Evolutionary conservation across 345 rosid species (phyloP), one percentile per base, ranked within the genome.

Genomic region (Moricandia arvensis): DNA sequence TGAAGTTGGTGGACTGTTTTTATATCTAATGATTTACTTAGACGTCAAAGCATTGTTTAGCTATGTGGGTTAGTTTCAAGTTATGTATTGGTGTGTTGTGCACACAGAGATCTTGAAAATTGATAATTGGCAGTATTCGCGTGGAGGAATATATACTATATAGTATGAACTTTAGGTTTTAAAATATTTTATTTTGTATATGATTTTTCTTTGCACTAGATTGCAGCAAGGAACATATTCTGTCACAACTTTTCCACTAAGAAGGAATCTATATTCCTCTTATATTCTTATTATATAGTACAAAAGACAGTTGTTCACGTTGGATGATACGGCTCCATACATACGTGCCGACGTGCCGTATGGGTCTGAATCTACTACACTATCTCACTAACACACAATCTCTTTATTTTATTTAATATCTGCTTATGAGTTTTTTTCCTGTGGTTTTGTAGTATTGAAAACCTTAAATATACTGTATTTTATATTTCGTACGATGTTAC

Each of bases 151-250:
- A 59, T 79, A 38, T 61, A 65, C 54, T 67, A 53, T 38, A 38
- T 61, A 65, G 60, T 67, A 53, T 38, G 34, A 53, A 53, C 74
- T 68, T 67, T 73, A 0, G 69, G 41, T 33, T 47, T 33, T 35
- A 2, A 57, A 57, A 57, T 24, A 24, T 21, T 26, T 26, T 45
- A 45, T 10, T 55, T 55, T 31, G 15, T 3, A 64, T 12, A 16
- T 34, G n/a, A 59, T 45, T 55, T 21, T 55, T 57, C 24, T 63
- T 71, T 65, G 68, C 76, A 58, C 43, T 59, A 72, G 68, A 66
- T 73, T 78, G 54, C 62, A 61, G 64, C 65, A 72, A 72, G n/a
- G 81, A 72, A 78, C 59, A 60, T 78, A 31, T 73, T 72, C 77
- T n/a, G 15, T 72, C 6, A 18, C 17, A 7, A 61, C 77, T 72